A percentile compares a stretch with the other conserved stretches of the same genome.
phyloP scores from a whole-genome alignment of 2,329 filamentous ascomycete genomes.

The Phyllosticta capitalensis region DNA sequence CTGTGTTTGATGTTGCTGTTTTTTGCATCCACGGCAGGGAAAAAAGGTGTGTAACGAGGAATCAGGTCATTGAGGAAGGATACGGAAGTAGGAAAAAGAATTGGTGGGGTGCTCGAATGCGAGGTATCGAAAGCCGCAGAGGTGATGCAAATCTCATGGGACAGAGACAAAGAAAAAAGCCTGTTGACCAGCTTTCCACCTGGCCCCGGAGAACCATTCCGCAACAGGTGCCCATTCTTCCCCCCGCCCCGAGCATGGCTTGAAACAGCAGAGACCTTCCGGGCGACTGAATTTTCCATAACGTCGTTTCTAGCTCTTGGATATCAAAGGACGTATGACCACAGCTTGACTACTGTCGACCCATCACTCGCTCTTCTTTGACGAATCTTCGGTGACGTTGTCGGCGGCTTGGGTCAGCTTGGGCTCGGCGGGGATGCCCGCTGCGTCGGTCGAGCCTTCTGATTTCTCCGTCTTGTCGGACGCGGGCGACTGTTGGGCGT shows the following conservation, averaged over 20 bases:
- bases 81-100: not conserved
- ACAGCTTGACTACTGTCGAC: slow-evolving; percentile 1
- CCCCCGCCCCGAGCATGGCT: not conserved
- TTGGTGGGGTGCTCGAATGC: slow-evolving; percentile 7
- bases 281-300: not conserved
- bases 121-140: slow-evolving; percentile 10
- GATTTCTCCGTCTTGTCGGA: slow-evolving; percentile 10
- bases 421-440: not conserved
- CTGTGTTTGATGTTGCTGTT: not conserved
- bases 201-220: not conserved
- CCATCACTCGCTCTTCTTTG: slow-evolving; percentile 9
- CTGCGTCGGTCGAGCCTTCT: not conserved
- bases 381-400: not conserved
- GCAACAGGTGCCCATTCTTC: slow-evolving; percentile 6
- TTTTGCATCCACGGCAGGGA: not conserved
- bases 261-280: not conserved
- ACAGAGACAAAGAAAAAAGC: slow-evolving; percentile 9
- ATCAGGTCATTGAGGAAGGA: no score
- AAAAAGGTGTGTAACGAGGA: no score
- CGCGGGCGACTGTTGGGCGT: slow-evolving; percentile 8
- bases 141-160: slow-evolving; percentile 9
- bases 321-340: slow-evolving; percentile 11
- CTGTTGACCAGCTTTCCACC: slow-evolving; percentile 9
- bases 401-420: slow-evolving; percentile 8
- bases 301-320: slow-evolving; percentile 11